Base-by-base conservation (phyloP, 2,329 filamentous ascomycete genomes). In the Cladorrhinum sp. region DNA sequence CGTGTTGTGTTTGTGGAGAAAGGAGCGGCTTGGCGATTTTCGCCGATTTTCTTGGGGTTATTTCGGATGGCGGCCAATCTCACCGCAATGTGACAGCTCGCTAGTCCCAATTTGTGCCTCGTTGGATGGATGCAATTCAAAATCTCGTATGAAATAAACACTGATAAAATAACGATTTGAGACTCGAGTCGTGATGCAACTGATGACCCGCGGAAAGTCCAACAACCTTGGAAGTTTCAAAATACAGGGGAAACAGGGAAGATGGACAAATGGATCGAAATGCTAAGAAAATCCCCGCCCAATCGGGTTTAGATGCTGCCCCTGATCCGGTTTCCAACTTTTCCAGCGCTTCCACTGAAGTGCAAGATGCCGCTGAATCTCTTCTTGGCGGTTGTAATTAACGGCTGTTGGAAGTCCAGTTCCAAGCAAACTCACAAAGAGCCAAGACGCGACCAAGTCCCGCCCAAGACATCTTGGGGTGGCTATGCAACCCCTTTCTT, bases 401-500 rank as follows among this genome's bases (percentile, higher is more conserved):
- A 39, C 54, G 42, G 18, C 54, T 57, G 24, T 57, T 57, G 54
- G 54, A 26, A 51, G 42, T 28, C 33, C n/a, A 23, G n/a, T 5
- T 58, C 46, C 56, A 58, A 58, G 46, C n/a, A 50, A 28, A 28
- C 18, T 18, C 46, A 48, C 55, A 21, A 57, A 49, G 48, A 48
- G 55, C 36, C 55, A 48, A 48, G 55, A 26, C 4, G 18, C 24
- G 54, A 3, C 33, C 42, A 42, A 30, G 30, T 24, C 39, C 21
- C 14, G 7, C 20, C 56, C 63, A 61, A 61, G 58, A 60, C 53
- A 55, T 64, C 59, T 64, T 62, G 59, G 64, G n/a, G 64, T 61
- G 64, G 64, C 64, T 66, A 62, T 66, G 64, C 64, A 57, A 56
- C 48, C 60, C 64, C 64, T 59, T 60, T 65, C 51, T 57, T 20